phyloP scores from a whole-genome alignment of 495 filamentous ascomycete genomes.

The Lichina pygmaea region DNA sequence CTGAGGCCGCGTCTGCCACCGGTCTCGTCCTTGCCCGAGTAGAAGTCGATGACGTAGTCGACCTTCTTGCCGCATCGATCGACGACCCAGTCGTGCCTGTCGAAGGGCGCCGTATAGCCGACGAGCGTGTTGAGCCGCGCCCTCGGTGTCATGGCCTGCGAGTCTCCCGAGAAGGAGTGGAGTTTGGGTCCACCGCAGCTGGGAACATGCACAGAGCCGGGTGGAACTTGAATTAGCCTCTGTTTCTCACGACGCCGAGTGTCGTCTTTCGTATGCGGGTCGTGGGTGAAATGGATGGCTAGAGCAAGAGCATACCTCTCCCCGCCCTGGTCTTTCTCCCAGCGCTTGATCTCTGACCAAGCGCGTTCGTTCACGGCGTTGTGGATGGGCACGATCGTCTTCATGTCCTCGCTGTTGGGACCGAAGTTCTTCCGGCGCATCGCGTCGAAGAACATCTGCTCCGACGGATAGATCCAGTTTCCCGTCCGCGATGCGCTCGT shows the following conservation, averaged over 20 bases:
- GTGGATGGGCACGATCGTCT: slow-evolving; percentile 64
- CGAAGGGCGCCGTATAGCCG: slow-evolving; percentile 78
- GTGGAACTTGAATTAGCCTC: neutral
- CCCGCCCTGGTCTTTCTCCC: slow-evolving; percentile 43
- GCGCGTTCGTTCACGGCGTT: slow-evolving; percentile 49
- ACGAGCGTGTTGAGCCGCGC: slow-evolving; percentile 57
- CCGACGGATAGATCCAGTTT: slow-evolving; percentile 93
- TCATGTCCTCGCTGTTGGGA: slow-evolving; percentile 17
- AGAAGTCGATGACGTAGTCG: slow-evolving; percentile 97
- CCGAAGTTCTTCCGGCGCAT: slow-evolving; percentile 37
- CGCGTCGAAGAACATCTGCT: slow-evolving; percentile 86
- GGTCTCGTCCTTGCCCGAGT: slow-evolving; percentile 35
- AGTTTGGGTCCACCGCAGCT: slow-evolving; percentile 63
- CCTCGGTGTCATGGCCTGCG: slow-evolving; percentile 38
- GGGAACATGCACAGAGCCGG: neutral
- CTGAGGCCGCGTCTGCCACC: slow-evolving; percentile 27
- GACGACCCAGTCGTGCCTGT: slow-evolving; percentile 92
- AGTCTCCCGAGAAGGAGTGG: slow-evolving; percentile 51
- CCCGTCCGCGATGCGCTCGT: slow-evolving; percentile 26
- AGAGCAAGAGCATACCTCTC: slow-evolving; percentile 18
- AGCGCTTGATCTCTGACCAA: slow-evolving; percentile 23
- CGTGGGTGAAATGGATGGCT: neutral
- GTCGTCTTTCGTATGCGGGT: neutral
- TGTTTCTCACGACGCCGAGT: neutral
- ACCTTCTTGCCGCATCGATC: slow-evolving; percentile 72